Evolutionary conservation across 1,139 yeast species (phyloP).

Genomic region (Candida glucosophila): DNA sequence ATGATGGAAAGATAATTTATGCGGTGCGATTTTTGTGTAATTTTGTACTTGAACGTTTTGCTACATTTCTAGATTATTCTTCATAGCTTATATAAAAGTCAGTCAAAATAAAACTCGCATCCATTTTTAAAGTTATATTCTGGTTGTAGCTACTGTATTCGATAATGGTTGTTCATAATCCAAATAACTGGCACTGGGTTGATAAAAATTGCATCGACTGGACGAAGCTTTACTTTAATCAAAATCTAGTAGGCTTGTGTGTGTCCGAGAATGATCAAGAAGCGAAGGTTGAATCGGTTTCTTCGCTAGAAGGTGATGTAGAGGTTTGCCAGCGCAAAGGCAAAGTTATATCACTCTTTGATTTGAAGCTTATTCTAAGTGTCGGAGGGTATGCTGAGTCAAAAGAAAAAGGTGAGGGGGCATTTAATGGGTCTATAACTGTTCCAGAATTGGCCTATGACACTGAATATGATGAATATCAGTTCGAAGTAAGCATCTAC

Average conservation of each 20-base stretch:
- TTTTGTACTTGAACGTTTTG: constrained; percentile 1
- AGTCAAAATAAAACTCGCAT: background rate
- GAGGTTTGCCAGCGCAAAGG: constrained; percentile 97
- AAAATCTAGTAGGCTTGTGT: constrained; percentile 43
- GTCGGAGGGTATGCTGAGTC: constrained; percentile 35
- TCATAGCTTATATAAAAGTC: constrained; percentile 2
- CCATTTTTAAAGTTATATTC: no score
- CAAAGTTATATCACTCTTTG: constrained; percentile 86
- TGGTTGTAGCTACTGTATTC: background rate
- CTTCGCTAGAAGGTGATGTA: constrained; percentile 86
- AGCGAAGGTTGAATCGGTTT: constrained; percentile 44
- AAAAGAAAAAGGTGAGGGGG: constrained; percentile 20
- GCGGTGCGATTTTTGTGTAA: constrained; percentile 2
- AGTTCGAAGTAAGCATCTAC: constrained; percentile 65
- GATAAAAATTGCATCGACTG: constrained; percentile 93
- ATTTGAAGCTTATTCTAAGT: constrained; percentile 58
- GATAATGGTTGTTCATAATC: constrained; percentile 41
- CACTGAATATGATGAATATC: constrained; percentile 75
- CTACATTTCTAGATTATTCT: constrained; percentile 11
- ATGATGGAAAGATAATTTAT: background rate
- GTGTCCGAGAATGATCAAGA: constrained; percentile 26
- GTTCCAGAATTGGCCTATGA: constrained; percentile 96
- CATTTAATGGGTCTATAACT: constrained; percentile 59
- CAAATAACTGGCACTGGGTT: constrained; percentile 87
- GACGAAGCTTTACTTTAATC: constrained; percentile 70